Conservation (phyloP, 257 asterid species). For the Parsonsia alboflavescens region DNA sequence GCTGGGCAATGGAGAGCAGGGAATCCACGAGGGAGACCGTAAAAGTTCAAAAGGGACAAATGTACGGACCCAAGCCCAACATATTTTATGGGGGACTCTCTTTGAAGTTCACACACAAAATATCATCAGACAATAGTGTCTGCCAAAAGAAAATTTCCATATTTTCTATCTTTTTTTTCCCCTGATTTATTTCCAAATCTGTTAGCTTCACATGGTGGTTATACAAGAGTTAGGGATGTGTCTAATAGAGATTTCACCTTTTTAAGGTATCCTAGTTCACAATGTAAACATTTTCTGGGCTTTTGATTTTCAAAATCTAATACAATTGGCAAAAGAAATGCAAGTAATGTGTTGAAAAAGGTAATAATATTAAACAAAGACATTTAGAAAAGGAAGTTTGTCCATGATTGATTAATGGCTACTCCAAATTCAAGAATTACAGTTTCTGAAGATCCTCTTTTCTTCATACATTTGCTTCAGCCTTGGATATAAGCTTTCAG, state of each 20-base stretch:
- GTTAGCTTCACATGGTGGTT: neutral
- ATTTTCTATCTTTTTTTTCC: neutral
- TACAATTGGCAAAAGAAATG: neutral
- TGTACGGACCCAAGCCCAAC: neutral
- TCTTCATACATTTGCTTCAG: slow-evolving; percentile 13
- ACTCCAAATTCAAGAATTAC: neutral
- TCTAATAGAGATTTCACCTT: neutral
- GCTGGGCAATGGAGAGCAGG: no score
- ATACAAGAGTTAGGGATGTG: neutral
- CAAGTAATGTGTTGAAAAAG: neutral
- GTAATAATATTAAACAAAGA: neutral
- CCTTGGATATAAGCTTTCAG: slow-evolving; percentile 10
- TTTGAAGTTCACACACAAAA: neutral
- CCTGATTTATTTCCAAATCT: neutral
- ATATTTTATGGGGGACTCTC: no score
- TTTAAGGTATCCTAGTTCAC: neutral
- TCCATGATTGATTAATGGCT: neutral
- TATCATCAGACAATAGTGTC: neutral
- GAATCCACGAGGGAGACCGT: neutral
- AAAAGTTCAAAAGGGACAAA: neutral
- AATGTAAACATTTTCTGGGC: neutral
- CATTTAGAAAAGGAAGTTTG: neutral
- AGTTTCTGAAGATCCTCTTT: neutral
- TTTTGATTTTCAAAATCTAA: neutral
- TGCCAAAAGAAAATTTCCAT: neutral